Percentiles rank a stretch among this genome's conserved stretches.
Evolutionary conservation across 148 eudicot species (phyloP).

Genomic region (Camellia granthamiana): DNA sequence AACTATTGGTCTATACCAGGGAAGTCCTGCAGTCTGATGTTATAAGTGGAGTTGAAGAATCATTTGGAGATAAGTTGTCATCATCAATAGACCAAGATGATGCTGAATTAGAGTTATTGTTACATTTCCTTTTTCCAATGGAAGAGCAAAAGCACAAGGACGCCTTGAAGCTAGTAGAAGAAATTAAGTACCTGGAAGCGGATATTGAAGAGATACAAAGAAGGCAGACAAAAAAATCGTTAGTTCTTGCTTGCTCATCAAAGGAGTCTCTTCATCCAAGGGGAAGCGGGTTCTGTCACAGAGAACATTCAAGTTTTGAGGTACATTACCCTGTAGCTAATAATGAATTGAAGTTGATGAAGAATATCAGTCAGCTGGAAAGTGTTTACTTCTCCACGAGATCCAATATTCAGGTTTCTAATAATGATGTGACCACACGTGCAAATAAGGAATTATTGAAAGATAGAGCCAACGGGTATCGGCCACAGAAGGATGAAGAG

Average conservation of each 20-base stretch:
- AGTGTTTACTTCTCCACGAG: slow-evolving; percentile 69
- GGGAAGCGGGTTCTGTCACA: slow-evolving; percentile 25
- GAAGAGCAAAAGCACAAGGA: slow-evolving; percentile 66
- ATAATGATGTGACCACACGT: slow-evolving; percentile 27
- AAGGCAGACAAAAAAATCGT: slow-evolving; percentile 42
- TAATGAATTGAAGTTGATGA: slow-evolving; percentile 45
- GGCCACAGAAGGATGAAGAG: slow-evolving; percentile 29
- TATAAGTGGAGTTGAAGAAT: slow-evolving; percentile 49
- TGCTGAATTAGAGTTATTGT: slow-evolving; percentile 63
- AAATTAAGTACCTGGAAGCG: slow-evolving; percentile 62
- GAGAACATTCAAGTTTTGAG: slow-evolving; percentile 20
- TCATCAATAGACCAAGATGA: slow-evolving; percentile 64
- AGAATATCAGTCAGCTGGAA: slow-evolving; percentile 65
- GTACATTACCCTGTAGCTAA: slow-evolving; percentile 14
- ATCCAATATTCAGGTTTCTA: slow-evolving; percentile 48
- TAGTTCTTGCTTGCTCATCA: slow-evolving; percentile 21
- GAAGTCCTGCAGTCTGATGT: slow-evolving; percentile 75
- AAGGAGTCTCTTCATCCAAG: slow-evolving; percentile 23
- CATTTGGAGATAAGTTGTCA: slow-evolving; percentile 43
- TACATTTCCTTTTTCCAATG: slow-evolving; percentile 57
- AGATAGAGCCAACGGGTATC: slow-evolving; percentile 36
- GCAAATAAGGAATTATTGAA: slow-evolving; percentile 42
- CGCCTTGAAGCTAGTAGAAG: slow-evolving; percentile 32
- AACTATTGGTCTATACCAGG: slow-evolving; percentile 40
- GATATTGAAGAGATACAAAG: slow-evolving; percentile 72